Percentiles rank a stretch among this genome's conserved stretches.
phyloP scores from a whole-genome alignment of 306 rosid genomes.

The Herpetospermum pedunculosum region DNA sequence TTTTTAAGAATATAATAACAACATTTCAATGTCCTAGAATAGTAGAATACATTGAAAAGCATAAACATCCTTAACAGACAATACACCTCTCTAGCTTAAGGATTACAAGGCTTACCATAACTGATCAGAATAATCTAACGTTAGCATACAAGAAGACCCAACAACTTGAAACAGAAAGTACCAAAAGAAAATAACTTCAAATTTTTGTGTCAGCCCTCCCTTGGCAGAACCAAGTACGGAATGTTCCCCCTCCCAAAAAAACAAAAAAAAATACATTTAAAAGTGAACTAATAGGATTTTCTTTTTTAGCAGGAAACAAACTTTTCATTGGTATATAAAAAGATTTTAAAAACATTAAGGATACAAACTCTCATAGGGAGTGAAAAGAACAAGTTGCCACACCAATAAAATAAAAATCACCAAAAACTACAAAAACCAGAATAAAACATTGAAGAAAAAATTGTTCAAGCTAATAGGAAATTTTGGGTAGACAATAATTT shows the following conservation, averaged over 20 bases:
- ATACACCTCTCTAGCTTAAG: background rate
- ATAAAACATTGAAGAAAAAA: background rate
- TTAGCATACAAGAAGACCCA: background rate
- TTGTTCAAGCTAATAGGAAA: background rate
- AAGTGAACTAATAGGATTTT: background rate
- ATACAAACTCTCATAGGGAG: background rate
- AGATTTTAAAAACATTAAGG: background rate
- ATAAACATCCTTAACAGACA: background rate
- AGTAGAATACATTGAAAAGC: background rate
- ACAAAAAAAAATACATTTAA: background rate
- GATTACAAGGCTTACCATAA: background rate
- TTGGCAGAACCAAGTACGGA: background rate
- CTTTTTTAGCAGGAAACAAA: too few species aligned
- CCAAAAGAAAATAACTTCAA: background rate
- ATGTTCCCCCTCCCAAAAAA: background rate
- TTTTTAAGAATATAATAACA: background rate
- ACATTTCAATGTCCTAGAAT: background rate
- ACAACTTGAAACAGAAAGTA: background rate
- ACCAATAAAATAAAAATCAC: background rate
- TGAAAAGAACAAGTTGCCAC: background rate
- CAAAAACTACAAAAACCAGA: background rate
- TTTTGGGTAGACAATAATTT: background rate
- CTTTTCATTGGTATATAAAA: too few species aligned
- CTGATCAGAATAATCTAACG: background rate
- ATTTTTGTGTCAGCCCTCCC: too few species aligned